Base-by-base conservation (phyloP, 2,329 filamentous ascomycete genomes). In the Fusarium vanettenii region DNA sequence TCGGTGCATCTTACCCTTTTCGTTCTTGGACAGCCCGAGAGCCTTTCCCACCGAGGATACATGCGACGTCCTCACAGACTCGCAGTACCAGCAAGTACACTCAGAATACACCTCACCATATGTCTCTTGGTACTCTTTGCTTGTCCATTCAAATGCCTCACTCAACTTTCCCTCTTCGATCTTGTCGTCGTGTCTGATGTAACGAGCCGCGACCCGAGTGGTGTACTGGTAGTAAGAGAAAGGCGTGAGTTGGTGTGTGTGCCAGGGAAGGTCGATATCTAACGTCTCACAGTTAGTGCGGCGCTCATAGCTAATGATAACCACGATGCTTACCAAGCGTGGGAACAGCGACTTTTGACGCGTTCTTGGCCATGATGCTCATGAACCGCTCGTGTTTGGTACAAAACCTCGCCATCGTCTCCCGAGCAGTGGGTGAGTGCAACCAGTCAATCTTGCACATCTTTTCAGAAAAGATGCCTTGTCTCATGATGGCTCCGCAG, bases 71-170 rank as follows among this genome's bases (percentile, higher is more conserved):
- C 65, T 64, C 3, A 80, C 74, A 43, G 85, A 88, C 82, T 97
- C 94, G 82, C 94, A 97, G 81, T 95, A 95, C 93, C 93, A 95
- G 81, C 94, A 95, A 0, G 91, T 93, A 77, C 94, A 96, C 81
- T 93, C 92, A 1, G 89, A 92, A 80, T 95, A 97, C 6, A 94
- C 88, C 60, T 92, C 88, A 18, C 85, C 83, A 74, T 89, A 95
- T 16, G 84, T 81, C 31, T 90, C 89, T 75, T 94, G 89, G 80
- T 96, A 97, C 1, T 82, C 84, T 75, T 91, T 92, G 78, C 88
- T 90, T 0, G 94, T 97, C 89, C 90, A 94, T 79, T 92, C 90
- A 78, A 97, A 97, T 6, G 87, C 86, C 2, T 86, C 85, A 52
- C 89, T 89, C 8, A 97, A 87, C 59, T 86, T 87, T 16, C 84